Percentiles rank a stretch among this genome's conserved stretches.
Conservation (phyloP, 805 yeast species). For the Candida broadrunensis region DNA sequence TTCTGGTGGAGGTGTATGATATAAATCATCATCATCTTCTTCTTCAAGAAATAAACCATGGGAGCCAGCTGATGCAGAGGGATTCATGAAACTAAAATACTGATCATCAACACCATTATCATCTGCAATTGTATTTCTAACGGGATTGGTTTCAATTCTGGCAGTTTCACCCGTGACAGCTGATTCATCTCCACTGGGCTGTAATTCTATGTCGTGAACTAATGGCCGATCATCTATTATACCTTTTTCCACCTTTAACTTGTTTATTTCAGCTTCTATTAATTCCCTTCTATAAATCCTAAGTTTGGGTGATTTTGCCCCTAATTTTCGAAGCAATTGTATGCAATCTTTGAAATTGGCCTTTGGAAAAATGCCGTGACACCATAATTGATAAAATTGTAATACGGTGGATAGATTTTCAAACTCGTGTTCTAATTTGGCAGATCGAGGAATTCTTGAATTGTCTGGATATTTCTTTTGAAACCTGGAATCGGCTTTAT, state of each 20-base stretch:
- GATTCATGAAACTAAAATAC: no score
- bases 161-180: not conserved
- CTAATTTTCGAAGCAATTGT: slow-evolving; percentile 48
- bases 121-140: not conserved
- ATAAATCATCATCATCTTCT: slow-evolving; percentile 23
- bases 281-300: slow-evolving; percentile 26
- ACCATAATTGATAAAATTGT: slow-evolving; percentile 45
- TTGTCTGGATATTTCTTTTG: slow-evolving; percentile 3
- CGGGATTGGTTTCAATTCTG: not conserved
- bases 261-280: slow-evolving; percentile 24
- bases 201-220: no score
- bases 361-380: slow-evolving; percentile 66
- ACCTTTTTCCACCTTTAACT: slow-evolving; percentile 23
- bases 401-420: slow-evolving; percentile 32
- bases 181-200: not conserved
- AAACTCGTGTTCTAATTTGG: slow-evolving; percentile 29
- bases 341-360: slow-evolving; percentile 74
- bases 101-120: no score
- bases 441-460: slow-evolving; percentile 2
- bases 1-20: not conserved
- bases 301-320: slow-evolving; percentile 39
- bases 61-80: no score
- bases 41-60: slow-evolving; percentile 28
- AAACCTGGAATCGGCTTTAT: slow-evolving; percentile 22
- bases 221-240: slow-evolving; percentile 33